Evolutionary conservation across 176 grass and related monocot species (phyloP).

Genomic region (Musa beccarii): DNA sequence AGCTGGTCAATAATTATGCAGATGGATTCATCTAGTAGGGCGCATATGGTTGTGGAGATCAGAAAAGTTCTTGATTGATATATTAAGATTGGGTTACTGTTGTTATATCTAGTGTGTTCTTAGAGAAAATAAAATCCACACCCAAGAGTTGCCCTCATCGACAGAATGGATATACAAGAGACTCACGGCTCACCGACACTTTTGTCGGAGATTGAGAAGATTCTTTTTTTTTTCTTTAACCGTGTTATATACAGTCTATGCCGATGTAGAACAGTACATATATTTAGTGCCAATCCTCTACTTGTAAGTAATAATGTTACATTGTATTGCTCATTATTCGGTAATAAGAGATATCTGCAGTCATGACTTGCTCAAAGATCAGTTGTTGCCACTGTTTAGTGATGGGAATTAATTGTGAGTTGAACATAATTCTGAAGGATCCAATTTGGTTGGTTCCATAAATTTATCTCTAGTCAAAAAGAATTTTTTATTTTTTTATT

Average conservation of each 20-base stretch:
- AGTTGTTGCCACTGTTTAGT: neutral
- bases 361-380: too few species aligned
- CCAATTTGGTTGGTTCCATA: too few species aligned
- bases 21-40: constrained; percentile 72
- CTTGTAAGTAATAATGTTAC: neutral
- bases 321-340: neutral
- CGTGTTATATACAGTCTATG: neutral
- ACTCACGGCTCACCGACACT: neutral
- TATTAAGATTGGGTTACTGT: neutral
- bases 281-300: neutral
- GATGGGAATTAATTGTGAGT: neutral
- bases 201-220: neutral
- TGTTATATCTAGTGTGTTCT: too few species aligned
- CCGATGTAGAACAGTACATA: neutral
- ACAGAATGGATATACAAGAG: neutral
- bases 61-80: constrained; percentile 57
- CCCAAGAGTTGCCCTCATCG: neutral
- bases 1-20: constrained; percentile 17
- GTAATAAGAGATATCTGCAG: neutral
- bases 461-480: too few species aligned
- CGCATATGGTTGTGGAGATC: constrained; percentile 49
- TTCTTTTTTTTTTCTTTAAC: neutral
- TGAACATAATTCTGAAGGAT: neutral
- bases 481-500: too few species aligned
- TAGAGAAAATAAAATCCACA: too few species aligned